A percentile compares a stretch with the other conserved stretches of the same genome.
Evolutionary conservation across 139 green algal genomes (phyloP).

Genomic region (Yamagishiella unicocca): DNA sequence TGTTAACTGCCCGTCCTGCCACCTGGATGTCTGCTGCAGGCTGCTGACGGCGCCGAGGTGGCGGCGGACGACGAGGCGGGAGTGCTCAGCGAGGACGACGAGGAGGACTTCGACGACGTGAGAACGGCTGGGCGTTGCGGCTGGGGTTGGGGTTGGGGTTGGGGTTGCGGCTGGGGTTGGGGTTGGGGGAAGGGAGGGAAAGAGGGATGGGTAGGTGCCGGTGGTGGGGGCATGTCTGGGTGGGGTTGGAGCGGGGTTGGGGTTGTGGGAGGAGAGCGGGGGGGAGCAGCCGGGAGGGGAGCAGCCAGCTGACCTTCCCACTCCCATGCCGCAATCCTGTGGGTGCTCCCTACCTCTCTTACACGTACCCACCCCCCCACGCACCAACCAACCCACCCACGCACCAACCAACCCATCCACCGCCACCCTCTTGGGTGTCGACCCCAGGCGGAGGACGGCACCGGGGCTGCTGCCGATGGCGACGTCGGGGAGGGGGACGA

Average conservation of each 20-base stretch:
- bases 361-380: neutral
- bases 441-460: neutral
- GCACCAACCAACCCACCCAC: neutral
- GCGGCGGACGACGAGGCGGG: conserved; percentile 28
- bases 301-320: neutral
- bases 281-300: neutral
- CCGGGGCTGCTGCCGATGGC: neutral
- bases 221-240: neutral
- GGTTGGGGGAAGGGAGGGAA: neutral
- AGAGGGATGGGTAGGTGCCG: neutral
- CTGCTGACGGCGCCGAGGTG: conserved; percentile 9
- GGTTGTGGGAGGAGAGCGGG: neutral
- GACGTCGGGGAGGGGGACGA: conserved; percentile 5
- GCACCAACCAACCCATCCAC: neutral
- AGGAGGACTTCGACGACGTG: conserved; percentile 54
- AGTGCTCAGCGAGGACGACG: conserved; percentile 44
- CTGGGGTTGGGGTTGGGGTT: neutral
- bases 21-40: conserved; percentile 1
- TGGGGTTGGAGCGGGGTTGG: neutral
- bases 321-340: neutral
- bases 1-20: too few species aligned
- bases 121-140: neutral
- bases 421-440: too few species aligned
- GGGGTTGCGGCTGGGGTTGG: too few species aligned
- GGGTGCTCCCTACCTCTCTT: neutral